Conservation (phyloP, 306 rosid genomes). For the Ochetophila trinervis region DNA sequence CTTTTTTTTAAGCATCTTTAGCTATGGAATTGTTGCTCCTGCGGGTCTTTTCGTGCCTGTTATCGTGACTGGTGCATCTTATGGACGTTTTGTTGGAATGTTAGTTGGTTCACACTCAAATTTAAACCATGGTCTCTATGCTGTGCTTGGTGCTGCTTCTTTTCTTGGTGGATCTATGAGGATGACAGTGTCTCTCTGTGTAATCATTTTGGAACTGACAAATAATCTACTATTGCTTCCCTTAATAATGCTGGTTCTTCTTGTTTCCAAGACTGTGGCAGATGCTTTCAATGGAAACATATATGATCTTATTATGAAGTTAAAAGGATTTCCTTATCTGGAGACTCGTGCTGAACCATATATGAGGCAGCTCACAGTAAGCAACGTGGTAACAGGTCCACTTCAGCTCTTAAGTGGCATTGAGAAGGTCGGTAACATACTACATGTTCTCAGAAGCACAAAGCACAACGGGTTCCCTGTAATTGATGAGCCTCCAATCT, state of each 20-base stretch:
- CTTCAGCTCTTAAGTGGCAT: slow-evolving; percentile 73
- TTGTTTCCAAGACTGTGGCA: slow-evolving; percentile 80
- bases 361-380: slow-evolving; percentile 82
- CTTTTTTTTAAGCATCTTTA: slow-evolving; percentile 66
- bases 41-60: slow-evolving; percentile 89
- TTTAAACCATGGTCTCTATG: slow-evolving; percentile 83
- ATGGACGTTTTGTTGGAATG: slow-evolving; percentile 90
- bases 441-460: slow-evolving; percentile 58
- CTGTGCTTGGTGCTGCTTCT: slow-evolving; percentile 92
- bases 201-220: slow-evolving; percentile 83
- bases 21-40: slow-evolving; percentile 87
- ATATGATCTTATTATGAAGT: slow-evolving; percentile 87
- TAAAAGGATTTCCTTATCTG: slow-evolving; percentile 91
- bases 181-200: slow-evolving; percentile 86
- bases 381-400: slow-evolving; percentile 80
- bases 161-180: slow-evolving; percentile 96
- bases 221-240: slow-evolving; percentile 83
- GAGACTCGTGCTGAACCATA: slow-evolving; percentile 82
- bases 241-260: slow-evolving; percentile 82
- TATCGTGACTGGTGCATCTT: slow-evolving; percentile 92
- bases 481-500: slow-evolving; percentile 66
- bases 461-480: slow-evolving; percentile 91
- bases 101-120: slow-evolving; percentile 45
- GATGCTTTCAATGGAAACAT: slow-evolving; percentile 80
- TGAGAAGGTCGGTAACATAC: slow-evolving; percentile 77